Evolutionary conservation across 148 eudicot genomes (phyloP).

Genomic region (Camellia lanceoleosa): DNA sequence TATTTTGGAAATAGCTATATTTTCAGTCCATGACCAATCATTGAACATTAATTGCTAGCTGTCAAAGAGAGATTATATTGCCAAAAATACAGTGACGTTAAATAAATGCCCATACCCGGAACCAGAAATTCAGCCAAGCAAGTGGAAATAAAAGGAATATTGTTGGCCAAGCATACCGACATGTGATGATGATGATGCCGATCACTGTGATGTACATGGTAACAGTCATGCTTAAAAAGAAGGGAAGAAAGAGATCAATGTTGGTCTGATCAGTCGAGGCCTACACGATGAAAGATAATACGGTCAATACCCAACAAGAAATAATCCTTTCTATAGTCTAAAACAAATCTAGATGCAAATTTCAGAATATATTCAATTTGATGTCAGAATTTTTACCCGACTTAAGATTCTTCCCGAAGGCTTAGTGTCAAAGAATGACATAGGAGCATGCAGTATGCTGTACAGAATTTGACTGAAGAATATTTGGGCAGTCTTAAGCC

Average conservation of each 20-base stretch:
- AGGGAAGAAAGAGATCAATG: slow-evolving; percentile 71
- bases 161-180: slow-evolving; percentile 96
- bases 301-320: not conserved
- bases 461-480: slow-evolving; percentile 60
- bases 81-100: not conserved
- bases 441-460: slow-evolving; percentile 88
- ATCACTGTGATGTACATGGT: slow-evolving; percentile 61
- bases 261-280: slow-evolving; percentile 90
- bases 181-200: slow-evolving; percentile 79
- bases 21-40: not conserved
- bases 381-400: slow-evolving; percentile 53
- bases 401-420: slow-evolving; percentile 95
- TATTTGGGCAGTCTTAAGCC: slow-evolving; percentile 73
- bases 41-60: not conserved
- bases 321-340: not conserved
- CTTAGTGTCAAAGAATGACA: slow-evolving; percentile 95
- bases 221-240: slow-evolving; percentile 52
- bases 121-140: slow-evolving; percentile 90
- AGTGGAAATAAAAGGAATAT: slow-evolving; percentile 73
- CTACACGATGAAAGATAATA: slow-evolving; percentile 37
- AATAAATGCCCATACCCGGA: slow-evolving; percentile 49
- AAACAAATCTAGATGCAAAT: not conserved
- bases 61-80: not conserved
- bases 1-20: no score
- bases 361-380: not conserved